A percentile compares a stretch with the other conserved stretches of the same genome.
These are phyloP conservation scores for Monosporascus ibericus DNA, from an alignment of 2,329 filamentous ascomycete species.

Conservation along the genomic window DNA sequence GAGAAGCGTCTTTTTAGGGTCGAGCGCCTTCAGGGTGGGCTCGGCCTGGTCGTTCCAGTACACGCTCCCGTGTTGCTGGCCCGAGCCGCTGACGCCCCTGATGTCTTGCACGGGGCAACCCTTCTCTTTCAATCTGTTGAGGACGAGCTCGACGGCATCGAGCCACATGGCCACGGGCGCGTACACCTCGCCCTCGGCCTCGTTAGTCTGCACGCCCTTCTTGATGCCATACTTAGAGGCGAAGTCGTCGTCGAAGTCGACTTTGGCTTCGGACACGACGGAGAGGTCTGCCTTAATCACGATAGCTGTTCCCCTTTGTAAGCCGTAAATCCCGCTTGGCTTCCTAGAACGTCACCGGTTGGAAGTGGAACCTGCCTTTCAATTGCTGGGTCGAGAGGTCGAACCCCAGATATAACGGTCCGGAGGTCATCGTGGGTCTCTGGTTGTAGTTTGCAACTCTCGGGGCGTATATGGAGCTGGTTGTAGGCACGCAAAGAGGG, in stretches of 20 bases:
- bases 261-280: conserved; percentile 77
- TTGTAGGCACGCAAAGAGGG: background rate
- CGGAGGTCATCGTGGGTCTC: conserved; percentile 29
- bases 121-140: conserved; percentile 62
- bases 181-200: conserved; percentile 79
- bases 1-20: conserved; percentile 55
- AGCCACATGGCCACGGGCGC: conserved; percentile 93
- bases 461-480: background rate
- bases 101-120: conserved; percentile 69
- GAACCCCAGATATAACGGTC: conserved; percentile 79
- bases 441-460: background rate
- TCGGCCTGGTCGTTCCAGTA: conserved; percentile 79
- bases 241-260: conserved; percentile 89
- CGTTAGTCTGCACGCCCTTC: conserved; percentile 83
- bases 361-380: conserved; percentile 56
- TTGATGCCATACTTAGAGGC: conserved; percentile 65
- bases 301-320: conserved; percentile 50
- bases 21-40: conserved; percentile 52
- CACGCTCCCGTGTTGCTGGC: conserved; percentile 96
- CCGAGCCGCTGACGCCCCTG: conserved; percentile 79
- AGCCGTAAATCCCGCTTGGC: background rate
- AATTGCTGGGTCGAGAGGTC: conserved; percentile 96
- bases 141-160: conserved; percentile 82
- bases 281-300: conserved; percentile 78
- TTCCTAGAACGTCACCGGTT: background rate